These are phyloP conservation scores for Daldinia vernicosa DNA, from an alignment of 495 filamentous ascomycete species.

Conservation along the genomic window DNA sequence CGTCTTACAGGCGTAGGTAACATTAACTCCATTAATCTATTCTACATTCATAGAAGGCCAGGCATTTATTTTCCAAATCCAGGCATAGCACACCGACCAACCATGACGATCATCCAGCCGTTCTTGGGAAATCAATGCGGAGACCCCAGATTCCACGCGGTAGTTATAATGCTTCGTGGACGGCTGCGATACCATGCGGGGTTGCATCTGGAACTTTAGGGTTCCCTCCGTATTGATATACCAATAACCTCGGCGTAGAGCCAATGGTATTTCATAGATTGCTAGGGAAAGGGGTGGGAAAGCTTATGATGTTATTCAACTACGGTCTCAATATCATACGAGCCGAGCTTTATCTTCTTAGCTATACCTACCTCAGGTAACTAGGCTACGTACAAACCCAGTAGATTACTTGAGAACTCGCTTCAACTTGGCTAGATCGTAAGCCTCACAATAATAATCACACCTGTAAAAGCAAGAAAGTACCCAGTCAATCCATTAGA, in stretches of 20 bases:
- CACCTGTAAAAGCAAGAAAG: no score
- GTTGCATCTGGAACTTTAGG: background rate
- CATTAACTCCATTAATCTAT: background rate
- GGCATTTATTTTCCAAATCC: background rate
- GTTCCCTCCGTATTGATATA: background rate
- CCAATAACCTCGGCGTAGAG: background rate
- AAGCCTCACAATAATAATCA: no score
- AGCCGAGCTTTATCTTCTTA: no score
- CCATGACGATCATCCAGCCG: conserved; percentile 8
- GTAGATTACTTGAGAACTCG: no score
- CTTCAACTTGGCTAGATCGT: no score
- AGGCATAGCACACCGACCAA: background rate
- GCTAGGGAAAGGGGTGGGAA: background rate
- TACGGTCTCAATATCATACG: no score
- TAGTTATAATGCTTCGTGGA: conserved; percentile 19
- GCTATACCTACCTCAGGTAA: no score
- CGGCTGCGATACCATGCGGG: background rate
- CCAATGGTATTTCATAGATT: background rate
- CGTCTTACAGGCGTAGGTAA: background rate
- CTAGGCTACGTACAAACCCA: no score
- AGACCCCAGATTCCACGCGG: conserved; percentile 29
- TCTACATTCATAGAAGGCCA: background rate
- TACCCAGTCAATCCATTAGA: no score
- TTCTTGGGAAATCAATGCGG: conserved; percentile 11
- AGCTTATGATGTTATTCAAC: no score